Base-by-base conservation (phyloP, 768 basidiomycete species). In the Tricholoma terreum region DNA sequence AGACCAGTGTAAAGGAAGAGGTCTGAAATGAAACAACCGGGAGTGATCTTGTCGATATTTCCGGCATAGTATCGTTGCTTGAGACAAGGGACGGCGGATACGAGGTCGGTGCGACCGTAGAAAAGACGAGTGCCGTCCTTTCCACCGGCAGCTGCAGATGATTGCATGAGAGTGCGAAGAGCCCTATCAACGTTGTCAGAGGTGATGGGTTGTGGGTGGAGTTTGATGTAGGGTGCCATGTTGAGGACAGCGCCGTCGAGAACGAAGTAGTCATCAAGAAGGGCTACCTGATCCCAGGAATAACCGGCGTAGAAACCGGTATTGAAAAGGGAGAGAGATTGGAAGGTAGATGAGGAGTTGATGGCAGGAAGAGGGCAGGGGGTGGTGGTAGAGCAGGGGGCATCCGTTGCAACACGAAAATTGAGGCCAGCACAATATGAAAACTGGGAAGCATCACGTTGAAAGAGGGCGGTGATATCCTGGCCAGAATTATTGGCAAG, bases 171-270 rank as follows among this genome's bases (percentile, higher is more conserved):
- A 10, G 83, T 84, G 34, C 96, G 92, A 62, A 99, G 84, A 55
- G 88, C 90, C 8, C 73, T 69, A 73, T 99, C 97, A 60, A 98
- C 86, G 33, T 76, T 75, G 70, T 99, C 97, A 52, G 79, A 77
- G 6, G 84, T 65, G 52, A 95, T 79, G 10, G 90, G 67, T 27
- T 63, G 80, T 19, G 86, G 84, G 63, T 97, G 90, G 17, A 86
- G 80, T 21, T 74, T 70, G 54, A 97, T 77, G 77, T 99, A 99
- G 6, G 94, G 87, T 53, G 80, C 80, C 76, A 99, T 83, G 73
- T 99, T 97, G 69, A 98, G 85, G 46, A 99, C 97, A 36, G 87
- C 84, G 31, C 97, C 97, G 64, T 98, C 94, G 54, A 98, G 71
- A 33, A 98, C 95, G 64, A 98, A 74, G 75, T 89, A 95, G 65